phyloP scores from a whole-genome alignment of 129 eudicot genomes.

The Lactuca saligna region DNA sequence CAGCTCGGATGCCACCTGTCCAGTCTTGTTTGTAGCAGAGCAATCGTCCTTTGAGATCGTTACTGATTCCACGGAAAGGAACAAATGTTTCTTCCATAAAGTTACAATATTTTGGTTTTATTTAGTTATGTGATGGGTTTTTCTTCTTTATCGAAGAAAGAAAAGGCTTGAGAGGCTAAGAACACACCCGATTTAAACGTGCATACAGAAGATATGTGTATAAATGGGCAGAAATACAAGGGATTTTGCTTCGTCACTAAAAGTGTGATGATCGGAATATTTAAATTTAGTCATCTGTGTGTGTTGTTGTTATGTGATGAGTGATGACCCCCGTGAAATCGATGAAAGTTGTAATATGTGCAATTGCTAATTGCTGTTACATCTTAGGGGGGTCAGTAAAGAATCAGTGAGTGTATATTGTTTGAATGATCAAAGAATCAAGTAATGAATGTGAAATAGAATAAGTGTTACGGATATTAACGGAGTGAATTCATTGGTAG shows the following conservation, averaged over 20 bases:
- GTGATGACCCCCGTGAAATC: constrained; percentile 40
- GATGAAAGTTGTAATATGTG: constrained; percentile 32
- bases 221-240: constrained; percentile 45
- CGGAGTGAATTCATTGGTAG: constrained; percentile 33
- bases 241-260: constrained; percentile 28
- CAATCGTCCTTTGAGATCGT: constrained; percentile 91
- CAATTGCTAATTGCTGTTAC: constrained; percentile 37
- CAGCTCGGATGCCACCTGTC: constrained; percentile 87
- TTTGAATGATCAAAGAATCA: constrained; percentile 54
- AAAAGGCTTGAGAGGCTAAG: constrained; percentile 75
- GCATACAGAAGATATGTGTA: constrained; percentile 32
- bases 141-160: constrained; percentile 16
- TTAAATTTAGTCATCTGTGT: constrained; percentile 25
- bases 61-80: constrained; percentile 91
- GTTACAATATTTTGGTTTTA: constrained; percentile 23
- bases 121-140: constrained; percentile 5
- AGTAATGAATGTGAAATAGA: constrained; percentile 35
- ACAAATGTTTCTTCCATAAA: constrained; percentile 95
- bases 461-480: constrained; percentile 12
- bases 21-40: constrained; percentile 96
- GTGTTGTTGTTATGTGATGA: constrained; percentile 24
- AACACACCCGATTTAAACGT: constrained; percentile 33
- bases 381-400: constrained; percentile 37
- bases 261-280: constrained; percentile 15
- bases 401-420: constrained; percentile 27